Base-by-base conservation (phyloP, 192 early-diverging fungal genomes). In the Coemansia sp. region DNA sequence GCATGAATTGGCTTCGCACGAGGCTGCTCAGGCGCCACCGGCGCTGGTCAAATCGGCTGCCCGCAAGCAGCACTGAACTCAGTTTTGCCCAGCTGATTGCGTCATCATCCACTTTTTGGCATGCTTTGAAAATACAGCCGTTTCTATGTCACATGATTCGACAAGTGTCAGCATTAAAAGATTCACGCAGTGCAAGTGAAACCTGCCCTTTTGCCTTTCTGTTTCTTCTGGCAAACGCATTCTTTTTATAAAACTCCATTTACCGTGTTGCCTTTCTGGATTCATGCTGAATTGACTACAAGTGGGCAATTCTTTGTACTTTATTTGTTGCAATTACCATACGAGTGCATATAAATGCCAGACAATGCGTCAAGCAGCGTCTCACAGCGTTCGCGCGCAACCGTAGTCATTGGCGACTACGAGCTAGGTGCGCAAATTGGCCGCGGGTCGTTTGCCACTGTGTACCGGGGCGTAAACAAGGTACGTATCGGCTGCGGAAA, bases 361-460 rank as follows among this genome's bases (percentile, higher is more conserved):
- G 62, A 63, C 67, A 74, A 74, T 74, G 54, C 53, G 25, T 51
- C 65, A 11, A 54, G 41, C 41, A 45, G 41, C 60, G 56, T 56
- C 55, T 60, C 76, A 32, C 77, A 65, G 52, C 77, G 72, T 11
- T 62, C 66, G 56, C 77, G 77, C 22, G 77, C 77, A 39, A 68
- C 77, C 15, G 77, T 80, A 50, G 86, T 70, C 55, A 80, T 96
- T 24, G 94, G 90, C 51, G 89, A 91, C 66, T 94, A 92, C 67
- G 67, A 88, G 62, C 77, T 96, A 24, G 82, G 86, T 37, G 76
- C 85, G 14, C 92, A 94, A 61, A 96, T 98, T 56, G 96, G 96
- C 37, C 87, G 89, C 19, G 96, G 96, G 7, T 96, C 94, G 2
- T 98, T 97, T 85, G 96, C 96, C 43, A 95, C 89, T 5, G 96